Evolutionary conservation across 345 rosid species (phyloP), one percentile per base, ranked within the genome.

Genomic region (Moringa oleifera): DNA sequence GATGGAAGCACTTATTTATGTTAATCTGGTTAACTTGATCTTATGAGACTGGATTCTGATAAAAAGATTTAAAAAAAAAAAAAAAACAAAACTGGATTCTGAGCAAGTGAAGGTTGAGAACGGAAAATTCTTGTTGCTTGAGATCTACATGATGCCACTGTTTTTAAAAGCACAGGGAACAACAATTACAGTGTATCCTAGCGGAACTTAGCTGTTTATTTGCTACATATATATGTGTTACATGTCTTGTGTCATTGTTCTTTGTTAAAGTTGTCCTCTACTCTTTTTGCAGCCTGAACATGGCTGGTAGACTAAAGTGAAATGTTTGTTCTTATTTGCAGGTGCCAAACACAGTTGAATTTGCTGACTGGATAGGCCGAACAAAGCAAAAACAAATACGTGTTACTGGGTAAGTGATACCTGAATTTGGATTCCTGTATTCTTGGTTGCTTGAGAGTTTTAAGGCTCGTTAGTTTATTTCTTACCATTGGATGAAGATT

Each of bases 351-450:
- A 93, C 92, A 69, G 57, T 72, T 74, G 97, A 93, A 71, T 93
- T 93, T 82, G 97, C 97, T 58, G 96, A 85, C 46, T 93, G 98
- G 98, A 93, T 93, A 78, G 88, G 98, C 63, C 81, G 96, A 61
- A 93, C 97, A 66, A 93, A 93, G 76, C 91, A 86, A 74, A 93
- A 93, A 71, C 79, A 83, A 81, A 93, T 93, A 57, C 94, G 74
- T 62, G 91, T 93, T 71, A 88, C 96, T 60, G 97, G 96, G 97
- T 90, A 76, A 76, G 83, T 66, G 51, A 46, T 65, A 47, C 41
- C 52, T 57, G 57, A 74, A 47, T 77, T 51, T 36, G 60, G 63
- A 57, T 61, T 59, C 20, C 36, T 65, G 52, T 55, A 24, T 53
- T 18, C 41, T 36, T 61, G n/a, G n/a, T n/a, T n/a, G n/a, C 13